Evolutionary conservation across 2,329 filamentous ascomycete genomes (phyloP), one percentile per base, ranked within the genome.

Genomic region (Diaporthe capsici): DNA sequence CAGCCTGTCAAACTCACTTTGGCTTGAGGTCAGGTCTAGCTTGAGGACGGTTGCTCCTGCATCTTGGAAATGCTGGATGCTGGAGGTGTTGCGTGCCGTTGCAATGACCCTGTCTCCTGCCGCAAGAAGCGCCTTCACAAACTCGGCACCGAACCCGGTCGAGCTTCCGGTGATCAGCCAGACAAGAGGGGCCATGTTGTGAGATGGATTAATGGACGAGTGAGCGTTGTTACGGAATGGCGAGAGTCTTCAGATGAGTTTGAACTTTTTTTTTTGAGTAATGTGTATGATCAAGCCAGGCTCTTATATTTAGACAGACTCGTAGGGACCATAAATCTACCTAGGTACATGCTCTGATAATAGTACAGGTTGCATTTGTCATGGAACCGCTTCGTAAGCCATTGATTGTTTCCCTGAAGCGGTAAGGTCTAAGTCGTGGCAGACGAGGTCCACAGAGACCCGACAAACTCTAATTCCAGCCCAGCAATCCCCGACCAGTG

Each of bases 141-240:
- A 86, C 9, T 83, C 81, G 7, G 82, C 82, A 9, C 89, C 89
- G 75, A 91, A 87, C 70, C 89, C 89, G 25, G 85, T 88, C 31
- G 87, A 88, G 61, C 85, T 85, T 37, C 87, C 89, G 15, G 86
- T 87, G 79, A 91, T 87, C 81, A 91, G 86, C 88, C 89, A 91
- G 42, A 88, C 84, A 60, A 83, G 84, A 3, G 78, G 76, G 25
- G 72, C 70, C 75, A 76, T 78, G 37, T n/a, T 51, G 8, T 51
- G 20, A 1, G 22, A 51, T 51, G 49, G 12, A 25, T n/a, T n/a
- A n/a, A 51, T 10, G 22, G 20, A 12, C 22, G 22, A 51, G 20
- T 51, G 49, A n/a, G 49, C 2, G 20, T 12, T 51, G 0, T n/a
- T 51, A 51, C 49, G 7, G 22, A 12, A 51, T n/a, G 20, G 0